Conservation (phyloP, 2,329 filamentous ascomycete genomes). For the Periconia sp. region DNA sequence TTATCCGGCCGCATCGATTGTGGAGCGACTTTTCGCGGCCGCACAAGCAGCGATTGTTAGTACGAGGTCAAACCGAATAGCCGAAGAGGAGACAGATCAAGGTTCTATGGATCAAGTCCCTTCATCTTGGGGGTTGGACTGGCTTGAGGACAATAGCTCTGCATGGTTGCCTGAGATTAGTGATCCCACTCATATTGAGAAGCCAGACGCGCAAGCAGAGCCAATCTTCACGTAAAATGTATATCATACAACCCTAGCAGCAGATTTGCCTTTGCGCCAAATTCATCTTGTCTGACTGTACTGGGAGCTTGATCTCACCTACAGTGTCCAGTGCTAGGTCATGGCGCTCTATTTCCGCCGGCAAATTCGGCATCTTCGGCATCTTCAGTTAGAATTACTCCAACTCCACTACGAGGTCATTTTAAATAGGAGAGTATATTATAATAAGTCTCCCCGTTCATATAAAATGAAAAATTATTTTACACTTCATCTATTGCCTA, state of each 20-base stretch:
- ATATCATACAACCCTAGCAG: background rate
- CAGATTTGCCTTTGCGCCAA: background rate
- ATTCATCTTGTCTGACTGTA: background rate
- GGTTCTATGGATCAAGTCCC: background rate
- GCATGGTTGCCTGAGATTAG: background rate
- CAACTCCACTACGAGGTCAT: background rate
- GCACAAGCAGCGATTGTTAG: constrained; percentile 3
- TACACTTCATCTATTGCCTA: background rate
- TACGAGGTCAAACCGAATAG: background rate
- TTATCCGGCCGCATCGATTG: constrained; percentile 13
- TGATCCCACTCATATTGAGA: background rate
- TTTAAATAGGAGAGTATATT: background rate
- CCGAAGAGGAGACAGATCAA: background rate
- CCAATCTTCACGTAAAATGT: background rate
- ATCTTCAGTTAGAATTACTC: constrained; percentile 1
- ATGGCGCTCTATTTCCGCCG: background rate
- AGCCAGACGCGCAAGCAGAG: background rate
- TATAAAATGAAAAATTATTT: background rate
- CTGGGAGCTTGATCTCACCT: background rate
- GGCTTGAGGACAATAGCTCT: background rate
- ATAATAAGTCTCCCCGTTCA: background rate
- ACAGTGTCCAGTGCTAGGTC: background rate
- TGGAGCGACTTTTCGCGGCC: constrained; percentile 8
- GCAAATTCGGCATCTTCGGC: constrained; percentile 16
- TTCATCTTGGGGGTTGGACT: background rate